A percentile compares a stretch with the other conserved stretches of the same genome.
phyloP scores from a whole-genome alignment of 371 early-diverging fungal genomes.

The Mortierella sp. region DNA sequence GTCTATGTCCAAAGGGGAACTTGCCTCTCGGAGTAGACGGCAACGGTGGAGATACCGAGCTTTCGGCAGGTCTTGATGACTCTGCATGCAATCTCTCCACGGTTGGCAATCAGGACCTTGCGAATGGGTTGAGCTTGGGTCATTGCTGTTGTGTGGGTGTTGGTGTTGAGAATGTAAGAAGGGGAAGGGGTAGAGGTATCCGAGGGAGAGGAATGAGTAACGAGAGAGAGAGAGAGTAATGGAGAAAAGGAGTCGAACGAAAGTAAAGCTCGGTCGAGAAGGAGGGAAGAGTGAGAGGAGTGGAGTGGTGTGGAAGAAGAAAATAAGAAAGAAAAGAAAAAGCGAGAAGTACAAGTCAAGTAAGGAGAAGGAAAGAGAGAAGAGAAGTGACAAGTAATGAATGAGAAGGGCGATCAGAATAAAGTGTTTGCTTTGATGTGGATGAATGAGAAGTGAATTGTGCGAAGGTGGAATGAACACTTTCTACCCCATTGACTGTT shows the following conservation, averaged over 20 bases:
- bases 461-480: not conserved
- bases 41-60: constrained; percentile 80
- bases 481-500: not conserved
- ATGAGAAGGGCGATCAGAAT: not conserved
- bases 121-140: constrained; percentile 63
- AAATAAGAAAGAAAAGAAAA: constrained; percentile 7
- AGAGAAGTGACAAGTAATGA: not conserved
- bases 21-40: constrained; percentile 76
- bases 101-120: constrained; percentile 88
- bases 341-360: not conserved
- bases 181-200: not conserved
- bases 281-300: not conserved
- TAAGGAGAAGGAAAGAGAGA: not conserved
- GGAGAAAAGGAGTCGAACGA: not conserved
- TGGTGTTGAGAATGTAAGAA: constrained; percentile 10
- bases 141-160: constrained; percentile 20
- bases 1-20: constrained; percentile 2
- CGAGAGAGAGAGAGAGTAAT: not conserved
- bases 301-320: not conserved
- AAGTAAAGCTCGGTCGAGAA: not conserved
- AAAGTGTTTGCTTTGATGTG: constrained; percentile 22
- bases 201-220: not conserved
- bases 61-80: constrained; percentile 76
- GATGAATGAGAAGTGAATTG: constrained; percentile 1
- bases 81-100: constrained; percentile 87